Base-by-base conservation (phyloP, 2,329 filamentous ascomycete genomes). In the Colletotrichum sp. region DNA sequence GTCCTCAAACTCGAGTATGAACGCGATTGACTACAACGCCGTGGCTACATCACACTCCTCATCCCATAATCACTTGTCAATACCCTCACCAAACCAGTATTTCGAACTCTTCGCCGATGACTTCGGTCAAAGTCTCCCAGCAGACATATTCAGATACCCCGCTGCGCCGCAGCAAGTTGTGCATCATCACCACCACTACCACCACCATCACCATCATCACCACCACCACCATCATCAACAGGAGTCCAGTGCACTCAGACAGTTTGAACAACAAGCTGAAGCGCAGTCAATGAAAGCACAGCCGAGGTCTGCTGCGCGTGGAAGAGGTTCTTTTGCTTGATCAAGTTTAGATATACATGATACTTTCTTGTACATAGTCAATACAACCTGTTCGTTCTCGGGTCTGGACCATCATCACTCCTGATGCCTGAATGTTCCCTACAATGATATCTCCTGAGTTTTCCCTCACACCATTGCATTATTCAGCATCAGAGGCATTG, bases 191-290 rank as follows among this genome's bases (percentile, higher is more conserved):
- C 34, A 74, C 15, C 57, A 69, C 26, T 67, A 72, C n/a, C 69
- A 72, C 30, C 43, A 72, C 24, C 70, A 74, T 30, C 66, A 74
- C 21, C 71, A 74, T 28, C 65, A 74, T 26, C 57, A 74, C 8
- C 71, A 74, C 3, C 65, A 74, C 24, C 66, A 74, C 15, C 65
- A 74, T 38, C 65, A 74, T 16, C 57, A 74, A 16, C 32, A 74
- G 28, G 65, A 70, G 18, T 57, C 67, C 1, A 34, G 36, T 55
- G 34, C 24, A 3, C 63, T 67, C 5, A 18, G 36, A 38, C 43
- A 66, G 2, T 66, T 66, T 1, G 64, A 66, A 43, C 38, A 66
- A 30, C 64, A 66, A 18, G 64, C 64, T 10, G 64, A 66, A 32
- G 64, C 64, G 2, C 36, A 48, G 24, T 66, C 64, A 8, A 66